These are phyloP conservation scores for Begonia masoniana DNA, from an alignment of 306 rosid species.

Conservation along the genomic window DNA sequence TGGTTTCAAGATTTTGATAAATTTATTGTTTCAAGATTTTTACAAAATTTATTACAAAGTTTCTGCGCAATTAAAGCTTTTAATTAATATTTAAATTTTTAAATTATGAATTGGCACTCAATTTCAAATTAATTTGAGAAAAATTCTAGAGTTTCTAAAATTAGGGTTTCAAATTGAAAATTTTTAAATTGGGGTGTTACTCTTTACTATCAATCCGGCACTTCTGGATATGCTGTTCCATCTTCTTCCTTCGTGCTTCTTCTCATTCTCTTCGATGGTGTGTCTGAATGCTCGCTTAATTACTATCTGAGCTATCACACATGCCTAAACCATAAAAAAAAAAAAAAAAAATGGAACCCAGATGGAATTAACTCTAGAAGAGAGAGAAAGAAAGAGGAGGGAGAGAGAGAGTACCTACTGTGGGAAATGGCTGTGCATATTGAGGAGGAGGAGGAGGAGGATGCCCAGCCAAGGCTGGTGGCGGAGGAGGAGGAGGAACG, in stretches of 20 bases:
- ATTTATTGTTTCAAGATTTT: no score
- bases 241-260: slow-evolving; percentile 8
- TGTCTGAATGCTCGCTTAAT: slow-evolving; percentile 30
- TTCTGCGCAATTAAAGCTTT: no score
- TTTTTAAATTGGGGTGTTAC: no score
- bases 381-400: not conserved
- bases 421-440: slow-evolving; percentile 17
- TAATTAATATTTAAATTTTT: no score
- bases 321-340: slow-evolving; percentile 8
- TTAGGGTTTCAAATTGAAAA: no score
- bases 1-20: no score
- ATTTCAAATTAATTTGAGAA: no score
- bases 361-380: not conserved
- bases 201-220: slow-evolving; percentile 19
- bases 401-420: slow-evolving; percentile 29
- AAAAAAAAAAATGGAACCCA: slow-evolving; percentile 9
- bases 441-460: slow-evolving; percentile 7
- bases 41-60: no score
- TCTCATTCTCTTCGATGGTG: slow-evolving; percentile 33
- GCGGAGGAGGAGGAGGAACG: slow-evolving; percentile 5
- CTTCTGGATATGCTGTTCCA: slow-evolving; percentile 32
- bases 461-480: not conserved
- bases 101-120: no score
- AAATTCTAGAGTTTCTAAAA: no score
- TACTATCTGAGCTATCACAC: slow-evolving; percentile 30